Evolutionary conservation across 1,284 basidiomycete genomes (phyloP), one percentile per base, ranked within the genome.

Genomic region (Thecaphora thlaspeos): DNA sequence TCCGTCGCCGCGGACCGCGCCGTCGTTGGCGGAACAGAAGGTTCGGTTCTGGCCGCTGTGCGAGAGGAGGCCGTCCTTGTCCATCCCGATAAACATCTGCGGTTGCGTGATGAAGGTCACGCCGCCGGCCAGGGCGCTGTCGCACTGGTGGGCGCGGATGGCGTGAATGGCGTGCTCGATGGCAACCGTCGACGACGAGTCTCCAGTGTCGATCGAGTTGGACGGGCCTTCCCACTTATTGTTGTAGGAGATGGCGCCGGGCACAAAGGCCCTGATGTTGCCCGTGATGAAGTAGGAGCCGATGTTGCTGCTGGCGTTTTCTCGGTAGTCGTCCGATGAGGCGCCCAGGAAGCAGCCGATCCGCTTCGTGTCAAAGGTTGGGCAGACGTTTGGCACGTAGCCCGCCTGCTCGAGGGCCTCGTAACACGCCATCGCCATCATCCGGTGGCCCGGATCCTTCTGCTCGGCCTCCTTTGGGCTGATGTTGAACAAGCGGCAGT

Each of bases 231-330:
- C 59, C 57, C 57, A 62, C 15, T 55, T 59, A 30, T 59, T 48
- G 8, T 46, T 50, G 45, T 65, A 69, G 2, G 55, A 60, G 12
- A 65, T 40, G 41, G 51, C 52, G 2, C 66, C 66, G 5, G 66
- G 61, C 15, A 69, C 54, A 44, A 69, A 69, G 14, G 66, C 66
- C n/a, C 66, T 55, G 22, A 62, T 62, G 47, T 63, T 64, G 46
- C 66, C 66, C 0, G 66, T 64, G 53, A 69, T 65, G 15, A 69
- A 65, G 62, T 61, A 68, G 61, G 57, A 61, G 24, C 62, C 59
- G 26, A 69, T 61, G 43, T 53, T 56, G 46, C 44, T 44, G 46
- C 55, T 55, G 5, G 59, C 66, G 26, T 69, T 69, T 38, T 69
- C 66, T 48, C 66, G 62, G 19, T 69, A 69, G 39, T 69, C 66